Percentiles rank a stretch among this genome's conserved stretches.
Conservation (phyloP, 164 flowering plant species). For the Chimonanthus praecox region DNA sequence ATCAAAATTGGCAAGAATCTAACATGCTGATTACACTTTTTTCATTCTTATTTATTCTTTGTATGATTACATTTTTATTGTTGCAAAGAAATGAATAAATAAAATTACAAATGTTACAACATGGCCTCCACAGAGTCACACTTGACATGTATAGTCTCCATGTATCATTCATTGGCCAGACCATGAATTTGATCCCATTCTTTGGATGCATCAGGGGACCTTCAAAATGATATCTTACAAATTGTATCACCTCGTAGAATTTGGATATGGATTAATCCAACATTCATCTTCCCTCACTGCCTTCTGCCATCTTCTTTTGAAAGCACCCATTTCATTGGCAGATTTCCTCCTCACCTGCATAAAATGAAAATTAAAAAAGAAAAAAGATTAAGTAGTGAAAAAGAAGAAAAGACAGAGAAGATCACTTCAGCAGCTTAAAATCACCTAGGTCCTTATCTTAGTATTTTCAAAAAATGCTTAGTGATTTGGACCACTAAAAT, state of each 20-base stretch:
- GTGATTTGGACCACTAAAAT: too few species aligned
- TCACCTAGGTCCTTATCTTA: too few species aligned
- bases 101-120: neutral
- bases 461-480: too few species aligned
- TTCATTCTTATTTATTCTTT: too few species aligned
- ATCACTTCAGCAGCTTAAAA: neutral
- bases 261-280: slow-evolving; percentile 66
- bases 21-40: too few species aligned
- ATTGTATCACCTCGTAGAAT: neutral
- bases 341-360: slow-evolving; percentile 79
- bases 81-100: slow-evolving; percentile 1
- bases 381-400: neutral
- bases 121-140: neutral
- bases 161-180: neutral
- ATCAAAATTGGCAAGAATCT: too few species aligned
- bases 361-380: neutral
- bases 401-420: neutral
- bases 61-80: neutral
- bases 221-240: neutral
- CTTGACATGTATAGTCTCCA: too few species aligned
- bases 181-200: neutral
- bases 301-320: slow-evolving; percentile 63
- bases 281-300: slow-evolving; percentile 69
- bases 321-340: slow-evolving; percentile 52
- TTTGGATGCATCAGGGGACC: neutral